phyloP scores from a whole-genome alignment of 169 alveolate genomes.

The Cryptosporidium tyzzeri region DNA sequence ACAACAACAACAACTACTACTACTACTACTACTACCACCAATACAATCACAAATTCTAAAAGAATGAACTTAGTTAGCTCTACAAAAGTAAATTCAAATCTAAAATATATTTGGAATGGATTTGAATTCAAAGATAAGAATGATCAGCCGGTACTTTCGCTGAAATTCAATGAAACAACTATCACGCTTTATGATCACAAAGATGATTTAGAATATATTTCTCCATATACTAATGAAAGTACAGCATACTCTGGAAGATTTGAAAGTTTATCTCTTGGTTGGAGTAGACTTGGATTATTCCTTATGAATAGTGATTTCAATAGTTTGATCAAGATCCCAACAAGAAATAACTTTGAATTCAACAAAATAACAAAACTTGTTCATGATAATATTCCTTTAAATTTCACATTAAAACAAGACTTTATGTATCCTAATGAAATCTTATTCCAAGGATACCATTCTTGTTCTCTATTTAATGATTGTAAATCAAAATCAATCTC shows the following conservation, averaged over 20 bases:
- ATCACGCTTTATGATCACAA: slow-evolving; percentile 38
- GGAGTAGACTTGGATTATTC: slow-evolving; percentile 38
- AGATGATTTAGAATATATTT: slow-evolving; percentile 10
- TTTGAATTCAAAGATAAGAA: neutral
- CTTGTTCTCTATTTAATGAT: slow-evolving; percentile 4
- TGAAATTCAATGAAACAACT: slow-evolving; percentile 33
- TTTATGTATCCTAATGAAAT: slow-evolving; percentile 7
- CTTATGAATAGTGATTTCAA: neutral
- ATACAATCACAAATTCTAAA: neutral
- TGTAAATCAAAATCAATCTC: neutral
- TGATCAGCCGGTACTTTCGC: slow-evolving; percentile 6
- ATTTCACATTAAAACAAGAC: neutral
- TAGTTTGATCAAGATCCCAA: slow-evolving; percentile 22
- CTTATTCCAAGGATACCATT: slow-evolving; percentile 12
- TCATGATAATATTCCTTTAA: neutral
- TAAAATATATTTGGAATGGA: slow-evolving; percentile 8
- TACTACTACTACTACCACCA: no score
- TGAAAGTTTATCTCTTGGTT: slow-evolving; percentile 17
- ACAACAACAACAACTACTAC: neutral
- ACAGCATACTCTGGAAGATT: slow-evolving; percentile 17
- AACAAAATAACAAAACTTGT: neutral
- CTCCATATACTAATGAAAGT: slow-evolving; percentile 31
- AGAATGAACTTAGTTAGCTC: neutral
- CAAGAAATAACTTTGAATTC: slow-evolving; percentile 47
- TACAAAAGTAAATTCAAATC: neutral